Conservation (phyloP, 257 asterid species). For the Agastache rugosa region DNA sequence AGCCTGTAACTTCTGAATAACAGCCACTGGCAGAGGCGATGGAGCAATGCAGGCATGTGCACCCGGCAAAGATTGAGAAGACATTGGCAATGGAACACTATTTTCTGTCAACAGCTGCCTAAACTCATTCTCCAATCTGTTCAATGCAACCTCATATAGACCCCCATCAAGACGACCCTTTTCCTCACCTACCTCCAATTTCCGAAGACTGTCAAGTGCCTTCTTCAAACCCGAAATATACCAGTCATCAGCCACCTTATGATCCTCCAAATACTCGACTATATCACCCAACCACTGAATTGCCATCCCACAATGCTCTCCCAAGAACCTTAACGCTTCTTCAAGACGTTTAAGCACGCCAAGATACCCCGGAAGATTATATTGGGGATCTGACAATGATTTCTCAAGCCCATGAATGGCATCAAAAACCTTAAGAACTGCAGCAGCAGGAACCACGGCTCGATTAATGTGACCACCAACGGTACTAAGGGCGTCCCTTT, state of each 20-base stretch:
- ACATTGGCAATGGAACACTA: conserved; percentile 72
- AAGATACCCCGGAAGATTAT: conserved; percentile 69
- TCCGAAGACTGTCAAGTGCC: conserved; percentile 54
- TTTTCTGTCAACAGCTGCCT: conserved; percentile 60
- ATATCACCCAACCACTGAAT: conserved; percentile 90
- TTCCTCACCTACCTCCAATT: conserved; percentile 64
- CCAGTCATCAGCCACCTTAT: conserved; percentile 72
- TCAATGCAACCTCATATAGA: conserved; percentile 68
- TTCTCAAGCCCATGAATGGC: conserved; percentile 90
- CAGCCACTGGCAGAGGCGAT: conserved; percentile 73
- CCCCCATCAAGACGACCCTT: conserved; percentile 82
- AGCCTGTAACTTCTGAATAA: conserved; percentile 79
- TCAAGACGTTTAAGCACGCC: conserved; percentile 80
- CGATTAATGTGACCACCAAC: conserved; percentile 86
- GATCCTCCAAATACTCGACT: conserved; percentile 87
- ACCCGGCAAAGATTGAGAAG: conserved; percentile 54
- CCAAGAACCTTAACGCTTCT: conserved; percentile 77
- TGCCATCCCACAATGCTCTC: conserved; percentile 82
- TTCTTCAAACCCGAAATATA: conserved; percentile 67
- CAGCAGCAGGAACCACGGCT: conserved; percentile 91
- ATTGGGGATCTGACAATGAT: conserved; percentile 73
- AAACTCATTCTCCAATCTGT: conserved; percentile 74
- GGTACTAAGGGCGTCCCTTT: conserved; percentile 60
- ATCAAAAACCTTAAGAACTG: conserved; percentile 93
- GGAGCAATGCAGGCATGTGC: conserved; percentile 73